Base-by-base conservation (phyloP, 805 yeast species). In the Ascoidea asiatica region DNA sequence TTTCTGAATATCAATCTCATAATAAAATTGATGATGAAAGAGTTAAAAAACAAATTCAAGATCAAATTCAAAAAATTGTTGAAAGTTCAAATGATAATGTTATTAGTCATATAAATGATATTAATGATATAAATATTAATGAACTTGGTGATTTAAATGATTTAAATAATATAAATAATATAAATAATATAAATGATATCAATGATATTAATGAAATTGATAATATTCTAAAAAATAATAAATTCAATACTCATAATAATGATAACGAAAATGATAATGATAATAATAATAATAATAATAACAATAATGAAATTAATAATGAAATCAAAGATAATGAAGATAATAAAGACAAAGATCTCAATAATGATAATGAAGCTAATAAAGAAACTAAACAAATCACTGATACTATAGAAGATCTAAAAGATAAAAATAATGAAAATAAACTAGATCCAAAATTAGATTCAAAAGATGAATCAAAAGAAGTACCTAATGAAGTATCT, bases 281-380 rank as follows among this genome's bases (percentile, higher is more conserved):
- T 19, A 39, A 29, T 19, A 23, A 15, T n/a, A 13, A 13, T 5
- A 18, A 40, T 38, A 20, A 19, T 35, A 39, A n/a, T 19, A 13
- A 36, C 23, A n/a, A 46, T 29, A 33, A 20, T 22, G 17, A 48
- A 38, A 8, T 48, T 48, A 43, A 29, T 45, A 43, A 4, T 48
- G 46, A 13, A 46, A 21, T 23, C 46, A 46, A 19, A 48, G 48
- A 11, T 48, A 18, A 40, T 47, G 43, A 39, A 37, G 17, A 11
- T 21, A 47, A 65, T 37, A 65, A 65, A 51, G 54, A 67, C 37
- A 76, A 81, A 81, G 62, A 48, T 20, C 57, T 59, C 21, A 52
- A 52, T n/a, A 61, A 65, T 50, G 83, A 80, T n/a, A 88, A 88
- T 52, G 75, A 75, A 52, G 79, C 74, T 49, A 80, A 79, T 60